A percentile compares a stretch with the other conserved stretches of the same genome.
Conservation (phyloP, 2,329 filamentous ascomycete genomes). For the Aspergillus sp. region DNA sequence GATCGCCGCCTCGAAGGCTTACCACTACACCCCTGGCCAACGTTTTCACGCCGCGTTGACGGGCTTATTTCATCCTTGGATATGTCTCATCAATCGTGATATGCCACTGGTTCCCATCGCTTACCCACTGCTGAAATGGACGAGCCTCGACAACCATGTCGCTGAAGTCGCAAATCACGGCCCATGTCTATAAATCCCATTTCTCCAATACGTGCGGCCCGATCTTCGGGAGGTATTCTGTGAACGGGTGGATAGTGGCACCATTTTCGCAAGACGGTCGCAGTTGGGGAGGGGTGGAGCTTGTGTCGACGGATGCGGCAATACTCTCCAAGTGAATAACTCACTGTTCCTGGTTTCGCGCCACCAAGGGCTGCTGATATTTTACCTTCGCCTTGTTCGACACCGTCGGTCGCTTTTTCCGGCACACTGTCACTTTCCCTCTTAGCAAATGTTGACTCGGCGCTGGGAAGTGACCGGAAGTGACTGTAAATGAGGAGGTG, state of each 20-base stretch:
- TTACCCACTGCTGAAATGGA: neutral
- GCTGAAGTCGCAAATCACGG: neutral
- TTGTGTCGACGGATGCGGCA: conserved; percentile 20
- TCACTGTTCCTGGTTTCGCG: neutral
- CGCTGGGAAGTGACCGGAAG: neutral
- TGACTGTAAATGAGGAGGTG: neutral
- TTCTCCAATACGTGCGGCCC: neutral
- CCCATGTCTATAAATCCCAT: neutral
- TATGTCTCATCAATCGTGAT: neutral
- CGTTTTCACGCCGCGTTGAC: neutral
- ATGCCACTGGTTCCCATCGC: neutral
- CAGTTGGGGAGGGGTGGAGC: conserved; percentile 14
- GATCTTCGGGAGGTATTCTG: conserved; percentile 5
- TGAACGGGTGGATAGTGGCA: neutral
- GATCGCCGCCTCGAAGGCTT: neutral
- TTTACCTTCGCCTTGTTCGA: neutral
- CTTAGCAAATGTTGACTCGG: neutral
- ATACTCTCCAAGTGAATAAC: neutral
- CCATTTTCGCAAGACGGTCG: conserved; percentile 16
- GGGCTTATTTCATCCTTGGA: neutral
- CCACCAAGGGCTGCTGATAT: neutral
- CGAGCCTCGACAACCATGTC: neutral
- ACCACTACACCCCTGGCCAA: neutral
- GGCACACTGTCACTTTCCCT: neutral
- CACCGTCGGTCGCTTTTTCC: conserved; percentile 1